phyloP scores from a whole-genome alignment of 179 eudicot species.

The Carnegiea gigantea region DNA sequence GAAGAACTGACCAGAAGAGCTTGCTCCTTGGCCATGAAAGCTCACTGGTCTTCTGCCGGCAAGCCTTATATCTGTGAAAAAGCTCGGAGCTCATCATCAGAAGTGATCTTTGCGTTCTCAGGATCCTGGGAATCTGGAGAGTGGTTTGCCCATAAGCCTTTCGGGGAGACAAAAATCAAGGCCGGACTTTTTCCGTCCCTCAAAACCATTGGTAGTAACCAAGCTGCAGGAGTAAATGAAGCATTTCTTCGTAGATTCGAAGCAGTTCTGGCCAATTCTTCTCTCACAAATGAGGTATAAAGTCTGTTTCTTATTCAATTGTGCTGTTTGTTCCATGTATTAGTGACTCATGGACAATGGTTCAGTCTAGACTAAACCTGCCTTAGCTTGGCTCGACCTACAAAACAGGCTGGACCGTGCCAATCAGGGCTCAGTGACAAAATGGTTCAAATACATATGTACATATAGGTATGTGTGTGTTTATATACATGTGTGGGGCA shows the following conservation, averaged over 20 bases:
- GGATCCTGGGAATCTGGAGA: slow-evolving; percentile 61
- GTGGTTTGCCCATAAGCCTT: slow-evolving; percentile 45
- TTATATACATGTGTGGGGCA: too few relatives aligned
- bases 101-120: slow-evolving; percentile 50
- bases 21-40: slow-evolving; percentile 49
- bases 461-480: too few relatives aligned
- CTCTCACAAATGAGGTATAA: slow-evolving; percentile 59
- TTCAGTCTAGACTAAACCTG: too few relatives aligned
- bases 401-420: too few relatives aligned
- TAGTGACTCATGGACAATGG: too few relatives aligned
- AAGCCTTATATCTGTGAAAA: slow-evolving; percentile 42
- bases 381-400: too few relatives aligned
- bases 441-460: too few relatives aligned
- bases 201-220: slow-evolving; percentile 47
- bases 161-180: slow-evolving; percentile 47
- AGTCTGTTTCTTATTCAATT: background rate
- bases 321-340: background rate
- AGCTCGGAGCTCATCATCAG: slow-evolving; percentile 29
- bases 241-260: slow-evolving; percentile 56
- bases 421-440: too few relatives aligned
- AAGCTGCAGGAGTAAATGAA: slow-evolving; percentile 49
- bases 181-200: slow-evolving; percentile 56
- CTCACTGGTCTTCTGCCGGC: slow-evolving; percentile 45
- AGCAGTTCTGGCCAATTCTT: slow-evolving; percentile 34
- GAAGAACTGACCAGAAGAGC: slow-evolving; percentile 59